Evolutionary conservation across 176 grass and related monocot species (phyloP).

Genomic region (Poa annua): DNA sequence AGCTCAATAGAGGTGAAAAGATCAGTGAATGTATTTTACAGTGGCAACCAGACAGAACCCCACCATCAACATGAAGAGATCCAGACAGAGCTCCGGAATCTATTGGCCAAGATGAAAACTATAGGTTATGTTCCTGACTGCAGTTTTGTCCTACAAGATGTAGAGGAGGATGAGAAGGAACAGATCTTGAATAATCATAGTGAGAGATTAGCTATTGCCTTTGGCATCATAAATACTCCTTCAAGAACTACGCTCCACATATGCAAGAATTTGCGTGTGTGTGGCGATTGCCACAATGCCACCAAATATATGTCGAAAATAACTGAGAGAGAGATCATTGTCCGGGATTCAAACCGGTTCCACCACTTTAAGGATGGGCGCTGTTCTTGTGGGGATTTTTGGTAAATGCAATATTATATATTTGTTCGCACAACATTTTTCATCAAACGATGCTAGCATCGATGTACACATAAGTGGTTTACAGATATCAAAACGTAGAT

Average conservation of each 20-base stretch:
- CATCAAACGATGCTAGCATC: neutral
- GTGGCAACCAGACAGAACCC: conserved; percentile 58
- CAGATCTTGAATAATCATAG: conserved; percentile 73
- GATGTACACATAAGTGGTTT: conserved; percentile 23
- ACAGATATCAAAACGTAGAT: conserved; percentile 21
- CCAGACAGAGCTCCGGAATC: conserved; percentile 51
- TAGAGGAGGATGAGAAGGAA: conserved; percentile 82
- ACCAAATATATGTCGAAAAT: conserved; percentile 80
- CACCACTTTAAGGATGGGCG: conserved; percentile 75
- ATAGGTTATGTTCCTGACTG: conserved; percentile 75
- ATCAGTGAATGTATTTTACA: conserved; percentile 70
- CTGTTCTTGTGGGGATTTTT: conserved; percentile 84
- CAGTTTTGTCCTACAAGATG: conserved; percentile 80
- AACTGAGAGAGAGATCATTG: conserved; percentile 69
- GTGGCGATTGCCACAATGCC: conserved; percentile 82
- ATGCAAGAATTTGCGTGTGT: conserved; percentile 76
- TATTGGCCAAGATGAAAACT: conserved; percentile 66
- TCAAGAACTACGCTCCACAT: conserved; percentile 59
- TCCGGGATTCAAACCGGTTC: conserved; percentile 80
- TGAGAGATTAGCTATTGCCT: conserved; percentile 79
- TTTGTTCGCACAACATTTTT: conserved; percentile 1
- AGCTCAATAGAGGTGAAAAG: conserved; percentile 80
- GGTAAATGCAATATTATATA: conserved; percentile 47
- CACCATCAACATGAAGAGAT: conserved; percentile 72
- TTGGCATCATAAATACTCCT: conserved; percentile 72